Conservation (phyloP, 495 filamentous ascomycete species). For the Aspergillus sclerotiicarbonarius region DNA sequence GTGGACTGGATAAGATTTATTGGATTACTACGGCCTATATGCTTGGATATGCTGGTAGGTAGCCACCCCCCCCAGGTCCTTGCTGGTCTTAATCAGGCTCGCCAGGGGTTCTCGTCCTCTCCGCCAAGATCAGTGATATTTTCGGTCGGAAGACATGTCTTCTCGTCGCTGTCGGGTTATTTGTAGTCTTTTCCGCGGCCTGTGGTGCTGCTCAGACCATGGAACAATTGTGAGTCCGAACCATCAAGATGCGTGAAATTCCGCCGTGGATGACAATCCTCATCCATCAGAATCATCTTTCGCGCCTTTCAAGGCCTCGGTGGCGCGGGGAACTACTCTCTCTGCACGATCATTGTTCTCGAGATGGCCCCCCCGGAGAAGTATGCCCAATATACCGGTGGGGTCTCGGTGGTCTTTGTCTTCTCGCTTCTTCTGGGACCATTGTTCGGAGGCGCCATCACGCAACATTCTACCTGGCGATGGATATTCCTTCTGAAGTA, state of each 20-base stretch:
- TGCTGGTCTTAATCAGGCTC: too few relatives aligned
- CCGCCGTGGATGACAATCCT: too few relatives aligned
- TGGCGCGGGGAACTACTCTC: conserved; percentile 50
- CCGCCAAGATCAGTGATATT: background rate
- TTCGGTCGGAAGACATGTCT: background rate
- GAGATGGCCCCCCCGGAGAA: conserved; percentile 43
- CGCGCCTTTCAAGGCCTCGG: conserved; percentile 56
- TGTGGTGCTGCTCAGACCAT: background rate
- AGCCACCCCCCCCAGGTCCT: too few relatives aligned
- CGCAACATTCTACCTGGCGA: conserved; percentile 38
- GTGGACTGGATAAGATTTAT: background rate
- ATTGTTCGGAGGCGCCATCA: conserved; percentile 41
- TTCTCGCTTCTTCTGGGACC: conserved; percentile 38
- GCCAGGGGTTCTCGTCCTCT: background rate
- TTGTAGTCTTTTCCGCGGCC: background rate
- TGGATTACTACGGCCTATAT: background rate
- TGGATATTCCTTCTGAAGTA: conserved; percentile 46
- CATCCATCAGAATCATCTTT: conserved; percentile 40
- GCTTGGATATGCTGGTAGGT: background rate
- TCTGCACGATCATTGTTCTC: conserved; percentile 51
- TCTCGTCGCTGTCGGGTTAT: background rate
- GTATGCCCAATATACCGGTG: conserved; percentile 11
- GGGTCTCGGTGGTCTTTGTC: conserved; percentile 17
- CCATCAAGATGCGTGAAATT: too few relatives aligned
- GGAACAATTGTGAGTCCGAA: background rate